Evolutionary conservation across 768 basidiomycete genomes (phyloP), one percentile per base, ranked within the genome.

Genomic region (Termitomyces sp.): DNA sequence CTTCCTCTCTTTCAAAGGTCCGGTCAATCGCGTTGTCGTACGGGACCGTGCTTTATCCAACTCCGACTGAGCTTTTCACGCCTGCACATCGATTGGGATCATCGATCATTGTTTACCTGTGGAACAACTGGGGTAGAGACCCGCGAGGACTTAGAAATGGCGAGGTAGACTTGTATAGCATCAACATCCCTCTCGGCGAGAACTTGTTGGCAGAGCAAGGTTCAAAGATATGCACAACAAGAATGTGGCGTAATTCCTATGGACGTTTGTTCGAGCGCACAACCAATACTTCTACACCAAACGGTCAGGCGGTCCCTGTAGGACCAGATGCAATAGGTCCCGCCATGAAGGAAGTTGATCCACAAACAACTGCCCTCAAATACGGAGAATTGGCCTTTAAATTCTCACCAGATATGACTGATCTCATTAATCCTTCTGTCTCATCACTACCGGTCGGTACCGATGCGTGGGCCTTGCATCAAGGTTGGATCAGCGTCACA

Each of bases 11-110:
- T 45, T 86, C 88, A 26, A 77, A 77, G 57, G 78, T 75, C 29
- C 87, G 92, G 39, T 83, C 92, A 42, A 88, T 97, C 57, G 94
- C 95, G 1, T 66, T 98, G 37, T 95, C 92, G 0, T 96, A 97
- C 68, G 93, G 93, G 36, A 90, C 80, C 16, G 83, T 95, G 52
- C 68, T 80, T 46, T 80, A 84, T 65, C 89, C 90, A 1, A 86
- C 87, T 5, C 86, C 91, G 2, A 60, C 70, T 8, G 61, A 71
- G 16, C 80, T 81, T 54, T 75, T 84, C 62, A 78, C 85, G 37
- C 87, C 90, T n/a, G 92, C 94, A 0, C 84, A 95, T 68, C 67
- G 72, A 6, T 77, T 94, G 24, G 79, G 86, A 24, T 72, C 81
- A 28, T 77, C 81, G 22, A 89, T 97, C 65, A 80, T 93, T 61